phyloP scores from a whole-genome alignment of 2,329 filamentous ascomycete species.

The Microsporum ferrugineum region DNA sequence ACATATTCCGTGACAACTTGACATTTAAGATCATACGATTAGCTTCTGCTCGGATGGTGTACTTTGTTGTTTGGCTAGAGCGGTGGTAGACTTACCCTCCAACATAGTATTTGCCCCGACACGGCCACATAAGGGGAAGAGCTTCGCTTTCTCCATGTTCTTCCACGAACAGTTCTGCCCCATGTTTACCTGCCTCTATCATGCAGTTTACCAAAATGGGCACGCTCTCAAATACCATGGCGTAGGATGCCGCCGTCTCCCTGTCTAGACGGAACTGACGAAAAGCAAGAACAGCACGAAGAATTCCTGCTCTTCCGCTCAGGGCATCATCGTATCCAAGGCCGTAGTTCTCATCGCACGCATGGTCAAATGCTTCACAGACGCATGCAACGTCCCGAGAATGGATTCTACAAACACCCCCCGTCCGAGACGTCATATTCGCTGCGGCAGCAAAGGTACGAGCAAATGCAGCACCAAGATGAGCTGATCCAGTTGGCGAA shows the following conservation, averaged over 20 bases:
- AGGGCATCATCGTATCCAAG: constrained; percentile 31
- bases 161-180: constrained; percentile 22
- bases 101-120: constrained; percentile 26
- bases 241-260: constrained; percentile 15
- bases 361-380: constrained; percentile 19
- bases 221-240: constrained; percentile 20
- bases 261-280: constrained; percentile 20
- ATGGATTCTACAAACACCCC: constrained; percentile 14
- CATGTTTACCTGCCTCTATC: constrained; percentile 25
- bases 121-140: constrained; percentile 33
- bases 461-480: constrained; percentile 21
- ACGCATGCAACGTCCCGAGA: constrained; percentile 23
- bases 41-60: neutral
- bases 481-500: constrained; percentile 26
- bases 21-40: neutral
- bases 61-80: too few relatives aligned
- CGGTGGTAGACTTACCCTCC: constrained; percentile 25
- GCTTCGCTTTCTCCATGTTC: constrained; percentile 22
- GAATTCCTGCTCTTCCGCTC: constrained; percentile 29
- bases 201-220: constrained; percentile 25
- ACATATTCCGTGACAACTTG: constrained; percentile 17
- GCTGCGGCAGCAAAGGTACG: constrained; percentile 19
- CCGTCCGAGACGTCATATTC: constrained; percentile 8
- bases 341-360: constrained; percentile 22
- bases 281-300: constrained; percentile 29